Evolutionary conservation across 768 basidiomycete genomes (phyloP), one percentile per base, ranked within the genome.

Genomic region (Lenzites betulinus): DNA sequence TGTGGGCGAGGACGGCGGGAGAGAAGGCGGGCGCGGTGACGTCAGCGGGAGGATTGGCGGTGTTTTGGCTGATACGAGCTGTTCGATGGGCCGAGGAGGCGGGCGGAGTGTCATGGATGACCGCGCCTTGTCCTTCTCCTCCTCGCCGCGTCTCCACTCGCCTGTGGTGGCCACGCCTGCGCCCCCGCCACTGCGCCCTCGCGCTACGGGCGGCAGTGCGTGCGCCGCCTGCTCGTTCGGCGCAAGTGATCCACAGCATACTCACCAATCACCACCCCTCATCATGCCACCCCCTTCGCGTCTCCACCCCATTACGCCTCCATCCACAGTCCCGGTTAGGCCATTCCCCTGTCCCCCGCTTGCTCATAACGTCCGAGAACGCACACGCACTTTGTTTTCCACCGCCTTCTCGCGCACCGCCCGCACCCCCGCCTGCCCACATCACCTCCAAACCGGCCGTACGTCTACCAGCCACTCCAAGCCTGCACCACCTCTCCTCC

Each of bases 261-360:
- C 39, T 49, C 56, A 58, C 56, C 38, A 50, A 39, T 49, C 56
- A 58, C 56, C 56, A 50, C 56, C 56, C 53, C 59, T 60, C 60
- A 43, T 38, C 38, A 39, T 55, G 48, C 41, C 54, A 51, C 54
- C 56, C 38, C 51, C 44, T 54, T 41, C 48, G 26, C 48, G 26
- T 62, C 61, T 62, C 61, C 61, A 62, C 61, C 60, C 61, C 61
- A 62, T 62, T 62, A 58, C 61, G 56, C 56, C 54, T 44, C 56
- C 22, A 39, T 33, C 56, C 55, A 48, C 54, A 18, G 13, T 18
- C 49, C 60, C 23, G 39, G 36, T 54, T 33, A 36, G 53, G 54
- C 33, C 53, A 55, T 43, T 22, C 11, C 28, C 60, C 55, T 53
- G 43, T 30, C 51, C 46, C 36, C 51, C 51, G 56, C 51, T 39